A percentile compares a stretch with the other conserved stretches of the same genome.
These are phyloP conservation scores for Penicillium sp. DNA, from an alignment of 2,329 filamentous ascomycete species.

Conservation along the genomic window DNA sequence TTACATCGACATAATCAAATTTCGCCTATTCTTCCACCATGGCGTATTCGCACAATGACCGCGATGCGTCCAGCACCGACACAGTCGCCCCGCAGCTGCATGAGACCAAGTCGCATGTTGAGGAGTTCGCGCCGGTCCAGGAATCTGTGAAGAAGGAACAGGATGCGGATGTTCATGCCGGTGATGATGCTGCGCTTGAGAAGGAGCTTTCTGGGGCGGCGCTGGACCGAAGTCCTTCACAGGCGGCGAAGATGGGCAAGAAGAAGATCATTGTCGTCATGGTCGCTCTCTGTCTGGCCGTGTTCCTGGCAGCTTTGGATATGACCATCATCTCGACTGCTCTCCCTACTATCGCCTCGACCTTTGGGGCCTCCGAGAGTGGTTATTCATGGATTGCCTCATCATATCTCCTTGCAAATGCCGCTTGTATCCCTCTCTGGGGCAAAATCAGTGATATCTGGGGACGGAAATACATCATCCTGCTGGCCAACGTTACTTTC, in stretches of 20 bases:
- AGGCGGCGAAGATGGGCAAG: slow-evolving; percentile 38
- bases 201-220: slow-evolving; percentile 18
- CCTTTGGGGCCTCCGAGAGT: slow-evolving; percentile 41
- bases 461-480: slow-evolving; percentile 58
- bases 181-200: slow-evolving; percentile 14
- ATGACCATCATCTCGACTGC: slow-evolving; percentile 49
- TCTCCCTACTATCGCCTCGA: slow-evolving; percentile 41
- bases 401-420: slow-evolving; percentile 44
- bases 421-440: slow-evolving; percentile 53
- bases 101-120: slow-evolving; percentile 9
- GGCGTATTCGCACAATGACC: slow-evolving; percentile 4
- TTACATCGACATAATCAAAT: background rate
- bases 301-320: slow-evolving; percentile 57
- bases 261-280: slow-evolving; percentile 41
- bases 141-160: slow-evolving; percentile 3
- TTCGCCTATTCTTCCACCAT: slow-evolving; percentile 2
- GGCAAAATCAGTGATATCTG: slow-evolving; percentile 63
- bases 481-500: slow-evolving; percentile 58
- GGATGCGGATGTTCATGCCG: slow-evolving; percentile 8
- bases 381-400: slow-evolving; percentile 48
- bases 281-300: slow-evolving; percentile 46
- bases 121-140: slow-evolving; percentile 2
- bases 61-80: slow-evolving; percentile 14
- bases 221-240: slow-evolving; percentile 33
- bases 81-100: slow-evolving; percentile 4